Conservation (phyloP, 73 alveolate species). For the Stentor roeselii region DNA sequence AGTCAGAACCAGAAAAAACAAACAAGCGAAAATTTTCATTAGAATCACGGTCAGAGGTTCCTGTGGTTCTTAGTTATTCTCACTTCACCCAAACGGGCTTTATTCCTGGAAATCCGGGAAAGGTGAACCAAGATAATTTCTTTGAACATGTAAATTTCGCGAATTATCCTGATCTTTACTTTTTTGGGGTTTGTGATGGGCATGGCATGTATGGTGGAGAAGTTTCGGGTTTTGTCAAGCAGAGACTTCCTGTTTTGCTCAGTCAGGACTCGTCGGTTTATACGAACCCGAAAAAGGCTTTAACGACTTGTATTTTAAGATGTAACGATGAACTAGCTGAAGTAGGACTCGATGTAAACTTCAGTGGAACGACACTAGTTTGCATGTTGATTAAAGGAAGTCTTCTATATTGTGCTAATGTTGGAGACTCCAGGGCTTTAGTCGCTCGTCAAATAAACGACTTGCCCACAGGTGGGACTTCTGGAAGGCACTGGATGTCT, state of each 20-base stretch:
- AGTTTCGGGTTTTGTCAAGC: slow-evolving; percentile 42
- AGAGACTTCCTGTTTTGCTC: neutral
- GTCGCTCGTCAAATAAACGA: slow-evolving; percentile 38
- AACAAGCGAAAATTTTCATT: too few relatives aligned
- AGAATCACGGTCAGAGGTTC: too few relatives aligned
- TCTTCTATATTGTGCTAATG: slow-evolving; percentile 65
- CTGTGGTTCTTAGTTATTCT: too few relatives aligned
- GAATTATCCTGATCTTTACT: slow-evolving; percentile 32
- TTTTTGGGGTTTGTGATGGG: slow-evolving; percentile 50
- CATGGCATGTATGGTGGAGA: slow-evolving; percentile 56
- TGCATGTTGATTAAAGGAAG: slow-evolving; percentile 63
- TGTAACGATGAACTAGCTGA: slow-evolving; percentile 34
- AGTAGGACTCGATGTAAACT: slow-evolving; percentile 32
- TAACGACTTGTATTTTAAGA: neutral
- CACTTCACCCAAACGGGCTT: slow-evolving; percentile 50
- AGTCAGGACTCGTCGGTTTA: neutral
- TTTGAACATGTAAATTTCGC: slow-evolving; percentile 41
- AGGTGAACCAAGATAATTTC: slow-evolving; percentile 38
- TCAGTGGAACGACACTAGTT: slow-evolving; percentile 57
- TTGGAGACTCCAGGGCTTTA: slow-evolving; percentile 75
- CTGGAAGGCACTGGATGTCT: slow-evolving; percentile 31
- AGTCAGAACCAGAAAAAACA: too few relatives aligned
- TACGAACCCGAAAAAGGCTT: neutral
- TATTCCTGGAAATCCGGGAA: slow-evolving; percentile 42
- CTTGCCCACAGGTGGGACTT: slow-evolving; percentile 36